Base-by-base conservation (phyloP, 371 early-diverging fungal species). In the Apophysomyces variabilis region DNA sequence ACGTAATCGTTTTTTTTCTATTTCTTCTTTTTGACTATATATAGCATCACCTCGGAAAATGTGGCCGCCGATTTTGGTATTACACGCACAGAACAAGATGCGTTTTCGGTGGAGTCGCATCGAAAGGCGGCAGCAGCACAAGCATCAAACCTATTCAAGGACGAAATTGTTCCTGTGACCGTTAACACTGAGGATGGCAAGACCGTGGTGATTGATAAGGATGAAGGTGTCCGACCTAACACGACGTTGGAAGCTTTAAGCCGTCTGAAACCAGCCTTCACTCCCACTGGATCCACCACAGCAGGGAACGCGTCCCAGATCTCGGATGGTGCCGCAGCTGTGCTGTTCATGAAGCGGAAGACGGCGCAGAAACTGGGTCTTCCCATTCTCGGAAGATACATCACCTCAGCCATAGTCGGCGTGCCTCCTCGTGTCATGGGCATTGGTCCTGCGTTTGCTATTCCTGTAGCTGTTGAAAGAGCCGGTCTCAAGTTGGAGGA, bases 291-390 rank as follows among this genome's bases (percentile, higher is more conserved):
- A 41, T 69, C 88, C 60, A 95, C 98, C 64, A 98, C 99, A 26
- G 98, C 99, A 45, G 99, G 98, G 61, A 98, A 95, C 76, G 92
- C 98, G 43, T 99, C 99, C 58, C 99, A 99, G 85, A 96, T 99
- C 54, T 93, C 97, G 7, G 99, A 99, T 78, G 99, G 99, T 75
- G 99, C 99, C 43, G 98, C 98, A 37, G 97, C 96, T 18, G 98
- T 98, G 41, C 81, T 99, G 61, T 78, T 99, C 75, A 95, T 95
- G 93, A 93, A 92, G 82, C 92, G 99, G 66, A 90, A 88, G 80
- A 91, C 86, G 35, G 99, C 99, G 16, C 80, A 90, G 69, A 90
- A 90, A 80, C 87, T 96, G 36, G 89, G 91, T 9, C 82, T 97
- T 66, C 89, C 93, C 62, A 90, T 96, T 66, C 62, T 93, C 62